These are phyloP conservation scores for Hansenula anomala DNA, from an alignment of 1,139 yeast species.

Conservation along the genomic window DNA sequence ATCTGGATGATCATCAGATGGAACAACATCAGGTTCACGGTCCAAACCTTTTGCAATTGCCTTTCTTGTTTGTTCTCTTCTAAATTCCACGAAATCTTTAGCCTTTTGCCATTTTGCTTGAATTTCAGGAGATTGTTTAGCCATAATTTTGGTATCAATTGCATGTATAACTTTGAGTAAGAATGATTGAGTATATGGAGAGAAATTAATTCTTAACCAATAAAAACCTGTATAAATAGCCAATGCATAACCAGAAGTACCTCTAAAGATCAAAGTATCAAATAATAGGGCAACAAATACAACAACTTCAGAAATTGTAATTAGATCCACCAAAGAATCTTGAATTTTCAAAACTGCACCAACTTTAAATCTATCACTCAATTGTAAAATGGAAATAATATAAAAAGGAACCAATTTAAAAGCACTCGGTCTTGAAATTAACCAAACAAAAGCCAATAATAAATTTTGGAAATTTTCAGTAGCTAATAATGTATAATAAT, in stretches of 20 bases:
- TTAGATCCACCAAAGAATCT: conserved; percentile 38
- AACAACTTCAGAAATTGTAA: conserved; percentile 58
- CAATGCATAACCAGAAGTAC: conserved; percentile 65
- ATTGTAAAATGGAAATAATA: conserved; percentile 52
- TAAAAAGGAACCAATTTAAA: conserved; percentile 61
- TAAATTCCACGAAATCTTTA: conserved; percentile 25
- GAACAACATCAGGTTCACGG: conserved; percentile 9
- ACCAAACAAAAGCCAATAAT: conserved; percentile 52
- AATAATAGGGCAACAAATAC: conserved; percentile 47
- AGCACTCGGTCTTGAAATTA: conserved; percentile 58
- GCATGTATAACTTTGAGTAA: conserved; percentile 22
- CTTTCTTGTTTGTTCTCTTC: conserved; percentile 18
- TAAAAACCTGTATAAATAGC: conserved; percentile 51
- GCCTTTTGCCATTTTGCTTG: conserved; percentile 25
- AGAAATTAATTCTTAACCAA: conserved; percentile 58
- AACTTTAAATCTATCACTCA: conserved; percentile 38
- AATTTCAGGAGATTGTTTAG: conserved; percentile 21
- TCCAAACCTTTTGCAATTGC: conserved; percentile 7
- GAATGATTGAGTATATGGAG: conserved; percentile 31
- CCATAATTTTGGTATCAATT: conserved; percentile 27
- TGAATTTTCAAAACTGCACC: conserved; percentile 36
- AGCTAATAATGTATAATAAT: conserved; percentile 52
- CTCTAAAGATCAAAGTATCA: conserved; percentile 60
- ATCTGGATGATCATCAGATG: conserved; percentile 3
- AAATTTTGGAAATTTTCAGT: conserved; percentile 68